Conservation (phyloP, 2,329 filamentous ascomycete species). For the Scedosporium boydii region DNA sequence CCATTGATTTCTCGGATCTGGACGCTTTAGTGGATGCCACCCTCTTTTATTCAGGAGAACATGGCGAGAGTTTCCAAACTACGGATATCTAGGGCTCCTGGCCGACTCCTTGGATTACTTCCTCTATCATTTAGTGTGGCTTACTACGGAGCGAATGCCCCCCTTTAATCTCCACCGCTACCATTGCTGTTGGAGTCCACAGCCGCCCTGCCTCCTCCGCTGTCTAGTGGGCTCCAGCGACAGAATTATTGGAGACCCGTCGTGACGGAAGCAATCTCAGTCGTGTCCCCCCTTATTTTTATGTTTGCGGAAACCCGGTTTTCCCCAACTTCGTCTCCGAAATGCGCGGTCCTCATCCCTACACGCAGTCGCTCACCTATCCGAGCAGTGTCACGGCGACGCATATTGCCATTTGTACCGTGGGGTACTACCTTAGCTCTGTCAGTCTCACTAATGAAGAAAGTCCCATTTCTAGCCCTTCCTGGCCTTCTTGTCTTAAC, state of each 20-base stretch:
- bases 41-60: too few species aligned
- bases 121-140: too few species aligned
- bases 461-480: too few species aligned
- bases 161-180: background rate
- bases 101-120: too few species aligned
- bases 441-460: too few species aligned
- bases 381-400: constrained; percentile 19
- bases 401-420: constrained; percentile 19
- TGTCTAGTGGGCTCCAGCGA: background rate
- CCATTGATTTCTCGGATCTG: too few species aligned
- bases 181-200: background rate
- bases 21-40: too few species aligned
- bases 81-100: too few species aligned
- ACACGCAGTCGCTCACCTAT: constrained; percentile 17
- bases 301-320: constrained; percentile 25
- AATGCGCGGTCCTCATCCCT: constrained; percentile 21
- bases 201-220: background rate
- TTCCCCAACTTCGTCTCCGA: constrained; percentile 23
- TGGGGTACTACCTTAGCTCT: too few species aligned
- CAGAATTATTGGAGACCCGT: constrained; percentile 18
- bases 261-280: constrained; percentile 18
- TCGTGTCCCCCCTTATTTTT: constrained; percentile 23
- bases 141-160: too few species aligned
- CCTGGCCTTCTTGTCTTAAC: too few species aligned
- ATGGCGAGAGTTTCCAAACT: too few species aligned